Percentiles rank a stretch among this genome's conserved stretches.
Conservation (phyloP, 2,329 filamentous ascomycete species). For the Pyrenophora teres region DNA sequence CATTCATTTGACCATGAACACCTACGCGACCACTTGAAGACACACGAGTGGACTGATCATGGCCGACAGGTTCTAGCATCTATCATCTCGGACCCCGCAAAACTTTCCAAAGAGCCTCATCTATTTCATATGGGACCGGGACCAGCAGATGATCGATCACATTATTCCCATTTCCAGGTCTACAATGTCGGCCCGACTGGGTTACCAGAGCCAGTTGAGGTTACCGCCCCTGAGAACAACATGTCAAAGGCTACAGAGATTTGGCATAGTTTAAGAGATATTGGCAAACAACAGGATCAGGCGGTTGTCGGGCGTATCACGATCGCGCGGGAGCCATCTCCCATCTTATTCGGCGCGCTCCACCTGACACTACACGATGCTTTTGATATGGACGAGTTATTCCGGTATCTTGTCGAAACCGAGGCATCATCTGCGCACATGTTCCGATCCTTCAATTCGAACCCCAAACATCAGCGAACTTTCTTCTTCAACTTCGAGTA, state of each 20-base stretch:
- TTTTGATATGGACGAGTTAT: constrained; percentile 68
- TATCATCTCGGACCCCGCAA: constrained; percentile 50
- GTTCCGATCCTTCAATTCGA: constrained; percentile 55
- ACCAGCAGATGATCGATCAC: constrained; percentile 49
- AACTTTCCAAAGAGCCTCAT: constrained; percentile 51
- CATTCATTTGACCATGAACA: constrained; percentile 52
- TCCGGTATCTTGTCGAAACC: constrained; percentile 59
- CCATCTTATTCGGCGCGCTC: constrained; percentile 63
- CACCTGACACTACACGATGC: constrained; percentile 62
- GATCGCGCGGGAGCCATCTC: constrained; percentile 65
- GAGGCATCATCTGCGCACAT: constrained; percentile 53
- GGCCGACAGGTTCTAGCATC: constrained; percentile 49
- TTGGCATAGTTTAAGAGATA: constrained; percentile 38
- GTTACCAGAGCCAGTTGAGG: constrained; percentile 46
- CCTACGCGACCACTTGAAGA: constrained; percentile 52
- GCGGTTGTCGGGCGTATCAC: constrained; percentile 62
- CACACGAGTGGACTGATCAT: constrained; percentile 50
- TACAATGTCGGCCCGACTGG: constrained; percentile 61
- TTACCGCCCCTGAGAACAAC: constrained; percentile 37
- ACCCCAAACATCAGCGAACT: constrained; percentile 57
- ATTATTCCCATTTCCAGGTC: constrained; percentile 60
- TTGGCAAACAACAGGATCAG: constrained; percentile 46
- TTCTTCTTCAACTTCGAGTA: constrained; percentile 70
- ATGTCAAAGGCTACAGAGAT: constrained; percentile 42
- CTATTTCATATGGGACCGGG: constrained; percentile 51